These are phyloP conservation scores for Bipolaris victoriae DNA, from an alignment of 2,329 filamentous ascomycete species.

Conservation along the genomic window DNA sequence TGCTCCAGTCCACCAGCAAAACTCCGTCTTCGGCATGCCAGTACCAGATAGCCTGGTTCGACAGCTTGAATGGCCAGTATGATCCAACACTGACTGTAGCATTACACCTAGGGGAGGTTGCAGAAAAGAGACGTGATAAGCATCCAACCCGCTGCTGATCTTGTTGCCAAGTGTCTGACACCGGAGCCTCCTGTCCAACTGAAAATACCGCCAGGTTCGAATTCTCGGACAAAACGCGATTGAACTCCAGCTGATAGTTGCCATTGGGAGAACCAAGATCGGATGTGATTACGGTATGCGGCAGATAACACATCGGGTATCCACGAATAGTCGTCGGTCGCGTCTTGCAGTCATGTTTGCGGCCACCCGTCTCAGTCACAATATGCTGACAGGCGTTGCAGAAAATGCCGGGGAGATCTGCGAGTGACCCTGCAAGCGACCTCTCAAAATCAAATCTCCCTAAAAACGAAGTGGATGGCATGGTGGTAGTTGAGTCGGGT, in stretches of 20 bases:
- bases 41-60: constrained; percentile 6
- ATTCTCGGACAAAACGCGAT: constrained; percentile 16
- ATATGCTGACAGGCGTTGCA: constrained; percentile 4
- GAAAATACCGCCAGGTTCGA: constrained; percentile 21
- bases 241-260: constrained; percentile 11
- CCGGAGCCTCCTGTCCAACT: constrained; percentile 8
- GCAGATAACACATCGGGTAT: constrained; percentile 8
- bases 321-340: not conserved
- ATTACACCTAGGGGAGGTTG: constrained; percentile 1
- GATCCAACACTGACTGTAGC: constrained; percentile 12
- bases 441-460: constrained; percentile 3
- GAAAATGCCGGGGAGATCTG: not conserved
- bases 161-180: constrained; percentile 6
- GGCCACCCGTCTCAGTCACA: not conserved
- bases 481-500: not conserved
- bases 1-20: constrained; percentile 16
- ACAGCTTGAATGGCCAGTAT: constrained; percentile 14
- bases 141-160: not conserved
- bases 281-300: constrained; percentile 16
- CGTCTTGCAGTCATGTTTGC: constrained; percentile 4
- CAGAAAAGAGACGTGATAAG: constrained; percentile 5
- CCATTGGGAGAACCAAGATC: constrained; percentile 12
- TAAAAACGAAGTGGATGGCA: constrained; percentile 5
- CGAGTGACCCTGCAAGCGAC: not conserved
- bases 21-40: constrained; percentile 13